Base-by-base conservation (phyloP, 768 basidiomycete species). In the Scleroderma bovista region DNA sequence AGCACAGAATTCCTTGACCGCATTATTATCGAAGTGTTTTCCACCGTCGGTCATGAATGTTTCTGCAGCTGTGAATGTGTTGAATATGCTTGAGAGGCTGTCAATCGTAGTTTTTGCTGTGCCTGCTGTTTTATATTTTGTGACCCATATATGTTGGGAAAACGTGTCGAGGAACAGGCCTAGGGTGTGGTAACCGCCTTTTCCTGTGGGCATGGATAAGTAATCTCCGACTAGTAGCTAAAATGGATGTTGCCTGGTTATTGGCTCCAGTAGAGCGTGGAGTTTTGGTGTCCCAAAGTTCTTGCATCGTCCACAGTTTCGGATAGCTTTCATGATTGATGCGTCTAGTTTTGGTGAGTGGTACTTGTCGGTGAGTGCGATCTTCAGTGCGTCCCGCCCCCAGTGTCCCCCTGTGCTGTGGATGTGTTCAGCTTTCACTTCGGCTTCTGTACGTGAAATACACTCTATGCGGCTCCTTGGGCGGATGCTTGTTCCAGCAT, bases 31-130 rank as follows among this genome's bases (percentile, higher is more conserved):
- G 48, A 68, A 67, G 39, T 65, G 66, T 6, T 19, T 38, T 0
- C 66, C 64, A 0, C 71, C 64, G 29, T 75, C 72, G 0, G 62
- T 54, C 69, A 74, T 72, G 46, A 75, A 59, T 1, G 57, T 57
- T 34, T 73, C 66, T 0, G 67, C 57, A 0, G 56, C 41, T 1
- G 42, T 26, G 45, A 64, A 71, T 0, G 39, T 34, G 3, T 58
- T 37, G 26, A 50, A 58, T 11, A 75, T 65, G 12, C 47, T 12
- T 10, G 31, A 12, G 0, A 73, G 51, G 0, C 44, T 43, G 1
- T 52, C 31, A 0, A 57, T 24, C 2, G 68, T 72, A 0, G 61
- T 57, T 41, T 68, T 68, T 0, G 52, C 63, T 0, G 58, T 70
- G 0, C 65, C 64, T 2, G 51, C 41, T 0, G 48, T 57, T 38